Conservation (phyloP, 2,329 filamentous ascomycete genomes). For the Stemphylium lycopersici region DNA sequence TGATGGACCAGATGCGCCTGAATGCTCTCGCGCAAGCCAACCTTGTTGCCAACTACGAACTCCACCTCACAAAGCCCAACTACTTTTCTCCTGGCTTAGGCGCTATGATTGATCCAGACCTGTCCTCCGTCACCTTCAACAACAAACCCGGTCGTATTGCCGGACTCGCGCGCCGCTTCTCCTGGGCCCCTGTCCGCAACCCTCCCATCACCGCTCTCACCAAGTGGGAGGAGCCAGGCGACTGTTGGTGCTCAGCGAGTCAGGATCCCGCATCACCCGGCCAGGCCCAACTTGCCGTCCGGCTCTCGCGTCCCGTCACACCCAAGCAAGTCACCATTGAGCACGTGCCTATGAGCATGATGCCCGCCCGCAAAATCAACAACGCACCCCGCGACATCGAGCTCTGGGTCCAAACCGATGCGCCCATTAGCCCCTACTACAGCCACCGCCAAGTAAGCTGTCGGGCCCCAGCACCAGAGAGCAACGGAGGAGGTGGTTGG, state of each 20-base stretch:
- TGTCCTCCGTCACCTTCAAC: slow-evolving; percentile 63
- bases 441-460: slow-evolving; percentile 20
- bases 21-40: slow-evolving; percentile 41
- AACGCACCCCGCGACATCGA: slow-evolving; percentile 53
- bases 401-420: slow-evolving; percentile 51
- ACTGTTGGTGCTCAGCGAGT: slow-evolving; percentile 81
- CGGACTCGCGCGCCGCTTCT: slow-evolving; percentile 15
- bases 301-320: slow-evolving; percentile 43
- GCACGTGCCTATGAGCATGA: slow-evolving; percentile 51
- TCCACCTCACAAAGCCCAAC: slow-evolving; percentile 63
- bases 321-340: slow-evolving; percentile 54
- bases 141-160: slow-evolving; percentile 18
- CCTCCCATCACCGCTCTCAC: slow-evolving; percentile 64
- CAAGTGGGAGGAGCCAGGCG: slow-evolving; percentile 77
- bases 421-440: slow-evolving; percentile 30
- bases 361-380: slow-evolving; percentile 44
- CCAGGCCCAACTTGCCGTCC: slow-evolving; percentile 69
- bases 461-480: slow-evolving; percentile 19
- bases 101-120: slow-evolving; percentile 64
- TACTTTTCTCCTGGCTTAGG: slow-evolving; percentile 72
- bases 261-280: slow-evolving; percentile 53
- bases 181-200: slow-evolving; percentile 31
- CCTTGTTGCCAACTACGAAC: slow-evolving; percentile 40
- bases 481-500: slow-evolving; percentile 28
- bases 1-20: slow-evolving; percentile 39